These are phyloP conservation scores for Verticillium albo-atrum DNA, from an alignment of 2,329 filamentous ascomycete species.

Conservation along the genomic window DNA sequence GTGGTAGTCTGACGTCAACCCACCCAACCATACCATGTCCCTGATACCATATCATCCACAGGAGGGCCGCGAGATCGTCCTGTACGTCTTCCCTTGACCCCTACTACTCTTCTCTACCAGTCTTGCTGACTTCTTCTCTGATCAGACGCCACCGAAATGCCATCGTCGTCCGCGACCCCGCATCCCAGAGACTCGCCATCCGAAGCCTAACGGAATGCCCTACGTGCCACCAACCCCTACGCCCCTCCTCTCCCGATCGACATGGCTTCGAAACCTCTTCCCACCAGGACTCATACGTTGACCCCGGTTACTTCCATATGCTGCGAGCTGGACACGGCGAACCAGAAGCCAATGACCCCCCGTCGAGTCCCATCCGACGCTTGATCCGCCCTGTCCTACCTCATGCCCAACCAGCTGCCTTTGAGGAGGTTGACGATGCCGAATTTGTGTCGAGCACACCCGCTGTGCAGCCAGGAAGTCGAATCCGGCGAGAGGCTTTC, in stretches of 20 bases:
- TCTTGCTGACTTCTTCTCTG: not conserved
- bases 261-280: slow-evolving; percentile 16
- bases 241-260: slow-evolving; percentile 43
- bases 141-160: slow-evolving; percentile 84
- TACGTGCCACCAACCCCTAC: slow-evolving; percentile 76
- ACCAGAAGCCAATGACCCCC: slow-evolving; percentile 36
- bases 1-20: not conserved
- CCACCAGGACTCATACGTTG: slow-evolving; percentile 64
- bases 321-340: slow-evolving; percentile 55
- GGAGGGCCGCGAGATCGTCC: slow-evolving; percentile 72
- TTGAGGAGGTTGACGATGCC: slow-evolving; percentile 25
- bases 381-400: slow-evolving; percentile 42
- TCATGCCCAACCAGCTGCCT: slow-evolving; percentile 10
- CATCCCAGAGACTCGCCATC: slow-evolving; percentile 80
- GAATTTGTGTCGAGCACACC: slow-evolving; percentile 48
- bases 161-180: slow-evolving; percentile 84
- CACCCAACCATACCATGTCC: slow-evolving; percentile 42
- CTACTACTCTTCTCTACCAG: not conserved
- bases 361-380: slow-evolving; percentile 50
- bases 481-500: slow-evolving; percentile 83
- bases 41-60: slow-evolving; percentile 71
- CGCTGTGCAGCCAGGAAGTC: slow-evolving; percentile 50
- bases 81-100: slow-evolving; percentile 52
- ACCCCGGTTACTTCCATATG: slow-evolving; percentile 94
- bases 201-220: slow-evolving; percentile 77